Base-by-base conservation (phyloP, 176 grass and related monocot genomes). In the Miscanthus lutarioriparius region DNA sequence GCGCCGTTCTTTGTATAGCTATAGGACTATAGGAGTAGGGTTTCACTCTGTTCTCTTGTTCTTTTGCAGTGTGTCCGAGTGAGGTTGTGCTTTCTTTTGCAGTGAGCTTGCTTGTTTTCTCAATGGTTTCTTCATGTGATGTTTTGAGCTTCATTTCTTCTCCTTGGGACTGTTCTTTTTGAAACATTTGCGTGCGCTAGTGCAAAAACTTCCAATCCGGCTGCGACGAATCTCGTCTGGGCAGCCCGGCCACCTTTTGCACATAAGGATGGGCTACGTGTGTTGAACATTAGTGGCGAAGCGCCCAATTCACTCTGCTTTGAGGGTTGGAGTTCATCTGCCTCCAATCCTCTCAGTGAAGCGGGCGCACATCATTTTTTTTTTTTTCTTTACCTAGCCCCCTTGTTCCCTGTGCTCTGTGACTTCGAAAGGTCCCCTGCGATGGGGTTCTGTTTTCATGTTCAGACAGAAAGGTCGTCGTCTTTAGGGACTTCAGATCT, bases 191-290 rank as follows among this genome's bases (percentile, higher is more conserved):
- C 36, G 37, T 73, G 12, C 49, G 1, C 20, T 76, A 66, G 88
- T 93, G 93, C 93, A 95, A 95, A 95, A 95, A 41, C 91, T 95
- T 95, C 93, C 91, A 95, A 95, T 95, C 91, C 93, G 93, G 88
- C 83, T 95, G 91, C 85, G 86, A 95, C 77, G 75, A 79, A 38
- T 90, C 75, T 36, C 72, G 9, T 62, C 26, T 95, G 93, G 87
- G 62, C 86, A 91, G 85, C 83, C 88, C 93, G 93, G 93, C 93
- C 93, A 95, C 93, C 93, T 89, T 95, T 92, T 92, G 93, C 91
- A 92, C 91, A 89, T 14, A 95, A 74, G 43, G 56, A 93, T 65
- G 70, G 33, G 85, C 85, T 75, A 65, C 56, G 40, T 45, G 67
- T 51, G 48, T 17, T 51, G 48, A 51, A 17, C 48, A 51, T 56